phyloP scores from a whole-genome alignment of 116 monocot species.

The Posidonia oceanica region DNA sequence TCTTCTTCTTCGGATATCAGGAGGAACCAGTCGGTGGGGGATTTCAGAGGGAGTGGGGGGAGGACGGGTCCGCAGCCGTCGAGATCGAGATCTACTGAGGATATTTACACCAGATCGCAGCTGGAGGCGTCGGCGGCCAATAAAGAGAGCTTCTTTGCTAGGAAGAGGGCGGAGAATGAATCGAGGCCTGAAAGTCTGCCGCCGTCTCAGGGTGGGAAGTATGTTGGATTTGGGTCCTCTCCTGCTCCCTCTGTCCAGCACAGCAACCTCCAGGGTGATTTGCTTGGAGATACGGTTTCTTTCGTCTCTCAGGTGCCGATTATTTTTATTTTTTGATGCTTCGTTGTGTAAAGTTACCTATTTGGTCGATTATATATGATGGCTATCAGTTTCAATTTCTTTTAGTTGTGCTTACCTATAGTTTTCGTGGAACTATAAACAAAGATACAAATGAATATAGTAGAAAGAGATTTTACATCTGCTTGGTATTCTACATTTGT shows the following conservation, averaged over 20 bases:
- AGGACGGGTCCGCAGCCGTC: conserved; percentile 16
- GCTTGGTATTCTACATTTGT: no score
- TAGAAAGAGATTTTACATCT: no score
- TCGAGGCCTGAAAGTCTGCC: conserved; percentile 64
- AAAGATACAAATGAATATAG: no score
- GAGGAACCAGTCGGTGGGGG: conserved; percentile 62
- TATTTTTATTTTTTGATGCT: not conserved
- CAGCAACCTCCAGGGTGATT: conserved; percentile 40
- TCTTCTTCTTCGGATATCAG: conserved; percentile 28
- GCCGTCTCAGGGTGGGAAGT: conserved; percentile 86
- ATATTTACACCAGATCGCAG: conserved; percentile 51
- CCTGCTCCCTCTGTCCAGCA: conserved; percentile 24
- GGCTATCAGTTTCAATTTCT: no score
- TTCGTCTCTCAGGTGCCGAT: conserved; percentile 71
- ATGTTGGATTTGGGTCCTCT: conserved; percentile 78
- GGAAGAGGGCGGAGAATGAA: conserved; percentile 63
- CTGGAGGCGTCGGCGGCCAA: conserved; percentile 64
- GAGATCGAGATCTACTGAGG: conserved; percentile 68
- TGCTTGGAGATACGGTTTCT: conserved; percentile 33
- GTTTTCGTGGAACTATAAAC: no score
- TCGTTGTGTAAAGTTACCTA: not conserved
- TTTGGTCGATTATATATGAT: not conserved
- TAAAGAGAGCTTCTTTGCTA: conserved; percentile 70
- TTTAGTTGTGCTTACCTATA: no score
- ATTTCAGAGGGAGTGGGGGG: conserved; percentile 30